A percentile compares a stretch with the other conserved stretches of the same genome.
Conservation (phyloP, 2,329 filamentous ascomycete genomes). For the Fusarium napiforme region DNA sequence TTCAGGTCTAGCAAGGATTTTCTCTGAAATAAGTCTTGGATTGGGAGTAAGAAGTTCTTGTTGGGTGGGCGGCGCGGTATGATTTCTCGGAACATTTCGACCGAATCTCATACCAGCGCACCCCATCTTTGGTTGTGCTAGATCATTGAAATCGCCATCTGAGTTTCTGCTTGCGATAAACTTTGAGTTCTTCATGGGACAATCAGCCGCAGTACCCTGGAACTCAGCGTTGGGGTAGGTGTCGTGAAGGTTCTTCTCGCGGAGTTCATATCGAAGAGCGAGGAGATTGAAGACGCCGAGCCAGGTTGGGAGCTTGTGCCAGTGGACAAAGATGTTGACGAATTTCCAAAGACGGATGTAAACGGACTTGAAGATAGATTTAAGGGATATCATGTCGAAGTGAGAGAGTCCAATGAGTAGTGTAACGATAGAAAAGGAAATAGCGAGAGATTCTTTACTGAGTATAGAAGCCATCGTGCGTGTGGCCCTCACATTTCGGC, state of each 20-base stretch:
- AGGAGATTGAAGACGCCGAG: slow-evolving; percentile 25
- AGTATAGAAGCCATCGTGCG: not conserved
- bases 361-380: not conserved
- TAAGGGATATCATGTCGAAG: not conserved
- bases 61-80: not conserved
- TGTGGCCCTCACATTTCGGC: not conserved
- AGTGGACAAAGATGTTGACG: slow-evolving; percentile 9
- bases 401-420: not conserved
- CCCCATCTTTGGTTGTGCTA: slow-evolving; percentile 17
- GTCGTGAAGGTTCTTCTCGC: slow-evolving; percentile 22
- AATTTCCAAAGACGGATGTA: slow-evolving; percentile 24
- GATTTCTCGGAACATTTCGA: slow-evolving; percentile 15
- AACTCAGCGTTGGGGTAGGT: slow-evolving; percentile 15
- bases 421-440: not conserved
- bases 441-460: not conserved
- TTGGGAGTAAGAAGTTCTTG: slow-evolving; percentile 11
- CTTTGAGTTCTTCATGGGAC: slow-evolving; percentile 25
- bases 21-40: slow-evolving; percentile 11
- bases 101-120: slow-evolving; percentile 25
- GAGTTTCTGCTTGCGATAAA: slow-evolving; percentile 10
- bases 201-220: not conserved
- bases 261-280: slow-evolving; percentile 28
- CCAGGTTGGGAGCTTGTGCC: slow-evolving; percentile 27
- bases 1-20: slow-evolving; percentile 16
- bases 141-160: slow-evolving; percentile 17